Evolutionary conservation across 2,329 filamentous ascomycete genomes (phyloP), one percentile per base, ranked within the genome.

Genomic region (Fusarium phyllophilum): DNA sequence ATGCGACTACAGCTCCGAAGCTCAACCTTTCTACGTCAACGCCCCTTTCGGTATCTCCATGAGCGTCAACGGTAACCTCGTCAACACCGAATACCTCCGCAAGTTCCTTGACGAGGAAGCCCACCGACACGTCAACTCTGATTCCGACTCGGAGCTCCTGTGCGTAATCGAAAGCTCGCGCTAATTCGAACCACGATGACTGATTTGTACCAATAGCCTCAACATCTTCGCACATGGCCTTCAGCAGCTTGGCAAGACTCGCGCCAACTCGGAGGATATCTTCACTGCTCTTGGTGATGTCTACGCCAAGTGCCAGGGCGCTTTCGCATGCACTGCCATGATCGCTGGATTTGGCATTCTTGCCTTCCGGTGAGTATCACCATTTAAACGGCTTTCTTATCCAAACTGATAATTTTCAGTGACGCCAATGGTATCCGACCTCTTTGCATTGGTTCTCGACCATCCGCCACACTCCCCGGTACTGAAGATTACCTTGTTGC

Each of bases 21-120:
- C 94, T 17, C 95, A 97, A 83, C 95, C 95, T 1, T 97, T 98
- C 83, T 97, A 96, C 80, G 94, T 96, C 79, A 97, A 97, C 85
- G 89, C 89, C 66, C 94, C 78, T 18, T 80, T 76, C 56, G 78
- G 79, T 36, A 52, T 79, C 42, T 76, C 69, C 11, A 74, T 76
- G 72, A 54, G 74, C 29, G 92, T 96, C 84, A 97, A 97, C 79
- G 95, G 95, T 68, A 97, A 97, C 83, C 86, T 97, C 52, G 93
- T 97, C 85, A 89, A 97, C 79, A 90, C 92, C 10, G 87, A 87
- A 5, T 90, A 93, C 59, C 86, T 97, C 54, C 90, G 89, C 81
- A 83, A 86, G 69, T 94, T 91, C 79, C 86, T 97, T 55, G 94
- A 97, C 78, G 85, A 91, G 73, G 92, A 93, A 74, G 94, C 93